These are phyloP conservation scores for Colletotrichum endophyticum DNA, from an alignment of 2,329 filamentous ascomycete species.

Conservation along the genomic window DNA sequence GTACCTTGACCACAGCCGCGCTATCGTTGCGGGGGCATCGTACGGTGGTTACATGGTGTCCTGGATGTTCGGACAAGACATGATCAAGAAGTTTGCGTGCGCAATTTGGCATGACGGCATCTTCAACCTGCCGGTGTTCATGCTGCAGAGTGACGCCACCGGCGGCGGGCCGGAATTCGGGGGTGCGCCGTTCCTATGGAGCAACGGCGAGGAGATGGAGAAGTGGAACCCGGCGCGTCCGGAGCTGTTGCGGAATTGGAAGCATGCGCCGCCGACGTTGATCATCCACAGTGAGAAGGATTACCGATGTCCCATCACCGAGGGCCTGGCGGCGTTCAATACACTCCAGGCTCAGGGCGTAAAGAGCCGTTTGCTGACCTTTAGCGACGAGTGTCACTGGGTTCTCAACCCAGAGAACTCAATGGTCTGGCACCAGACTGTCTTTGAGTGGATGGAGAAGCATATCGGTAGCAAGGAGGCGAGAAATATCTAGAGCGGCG, in stretches of 20 bases:
- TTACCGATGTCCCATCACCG: constrained; percentile 54
- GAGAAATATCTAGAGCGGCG: not conserved
- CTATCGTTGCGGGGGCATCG: constrained; percentile 56
- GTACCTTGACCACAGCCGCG: constrained; percentile 58
- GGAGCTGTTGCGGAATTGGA: constrained; percentile 61
- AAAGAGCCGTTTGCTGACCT: constrained; percentile 72
- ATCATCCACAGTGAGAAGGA: constrained; percentile 76
- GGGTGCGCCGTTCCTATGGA: constrained; percentile 48
- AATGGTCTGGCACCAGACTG: constrained; percentile 70
- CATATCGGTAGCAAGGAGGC: constrained; percentile 31
- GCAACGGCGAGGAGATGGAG: constrained; percentile 48
- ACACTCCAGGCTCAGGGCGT: constrained; percentile 71
- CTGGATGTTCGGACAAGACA: constrained; percentile 59
- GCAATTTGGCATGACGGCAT: constrained; percentile 55
- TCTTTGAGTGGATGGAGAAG: constrained; percentile 71
- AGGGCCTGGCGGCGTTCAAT: constrained; percentile 74
- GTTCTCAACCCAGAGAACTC: constrained; percentile 73
- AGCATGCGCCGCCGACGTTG: constrained; percentile 66
- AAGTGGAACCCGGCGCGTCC: constrained; percentile 54
- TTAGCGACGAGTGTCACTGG: constrained; percentile 77
- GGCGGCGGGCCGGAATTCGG: constrained; percentile 39
- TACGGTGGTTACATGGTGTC: constrained; percentile 68
- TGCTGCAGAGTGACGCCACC: constrained; percentile 28
- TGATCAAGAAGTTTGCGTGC: constrained; percentile 46
- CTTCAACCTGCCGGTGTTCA: constrained; percentile 34